Percentiles rank a stretch among this genome's conserved stretches.
These are phyloP conservation scores for Myxozyma sirexii DNA, from an alignment of 805 yeast species.

Conservation along the genomic window DNA sequence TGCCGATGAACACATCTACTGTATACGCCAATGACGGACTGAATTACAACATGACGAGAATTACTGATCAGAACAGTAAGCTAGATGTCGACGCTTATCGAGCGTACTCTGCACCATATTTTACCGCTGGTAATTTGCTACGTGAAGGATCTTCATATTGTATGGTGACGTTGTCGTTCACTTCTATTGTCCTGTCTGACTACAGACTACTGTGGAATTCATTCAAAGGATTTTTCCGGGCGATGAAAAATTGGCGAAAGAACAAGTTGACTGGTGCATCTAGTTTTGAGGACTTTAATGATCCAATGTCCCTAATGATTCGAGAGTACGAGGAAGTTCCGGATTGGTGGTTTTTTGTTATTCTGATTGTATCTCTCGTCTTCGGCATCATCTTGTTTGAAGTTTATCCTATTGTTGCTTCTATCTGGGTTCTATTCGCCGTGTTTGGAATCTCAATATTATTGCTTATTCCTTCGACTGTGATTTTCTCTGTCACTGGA, in stretches of 20 bases:
- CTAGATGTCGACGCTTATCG: slow-evolving; percentile 54
- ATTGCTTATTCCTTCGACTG: slow-evolving; percentile 63
- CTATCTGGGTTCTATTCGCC: slow-evolving; percentile 64
- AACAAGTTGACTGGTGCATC: slow-evolving; percentile 32
- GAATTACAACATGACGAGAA: slow-evolving; percentile 50
- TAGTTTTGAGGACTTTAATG: slow-evolving; percentile 13
- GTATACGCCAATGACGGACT: slow-evolving; percentile 57
- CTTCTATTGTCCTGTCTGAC: slow-evolving; percentile 41
- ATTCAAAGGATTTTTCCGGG: slow-evolving; percentile 51
- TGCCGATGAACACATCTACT: slow-evolving; percentile 53
- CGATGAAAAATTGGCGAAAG: slow-evolving; percentile 38
- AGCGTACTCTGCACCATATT: slow-evolving; percentile 66
- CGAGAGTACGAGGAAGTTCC: slow-evolving; percentile 63
- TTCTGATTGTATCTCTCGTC: slow-evolving; percentile 49
- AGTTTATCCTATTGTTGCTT: slow-evolving; percentile 50
- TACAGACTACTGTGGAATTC: background rate
- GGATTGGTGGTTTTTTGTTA: slow-evolving; percentile 59
- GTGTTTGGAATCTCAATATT: slow-evolving; percentile 57
- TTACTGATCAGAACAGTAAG: slow-evolving; percentile 48
- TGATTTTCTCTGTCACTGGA: slow-evolving; percentile 66
- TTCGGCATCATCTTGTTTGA: slow-evolving; percentile 41
- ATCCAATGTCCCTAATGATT: slow-evolving; percentile 45
- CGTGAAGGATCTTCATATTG: slow-evolving; percentile 61
- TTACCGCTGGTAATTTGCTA: slow-evolving; percentile 63
- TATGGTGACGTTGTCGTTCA: slow-evolving; percentile 57